Evolutionary conservation across 805 yeast species (phyloP).

Genomic region (Hanseniaspora pseudoguilliermondii): DNA sequence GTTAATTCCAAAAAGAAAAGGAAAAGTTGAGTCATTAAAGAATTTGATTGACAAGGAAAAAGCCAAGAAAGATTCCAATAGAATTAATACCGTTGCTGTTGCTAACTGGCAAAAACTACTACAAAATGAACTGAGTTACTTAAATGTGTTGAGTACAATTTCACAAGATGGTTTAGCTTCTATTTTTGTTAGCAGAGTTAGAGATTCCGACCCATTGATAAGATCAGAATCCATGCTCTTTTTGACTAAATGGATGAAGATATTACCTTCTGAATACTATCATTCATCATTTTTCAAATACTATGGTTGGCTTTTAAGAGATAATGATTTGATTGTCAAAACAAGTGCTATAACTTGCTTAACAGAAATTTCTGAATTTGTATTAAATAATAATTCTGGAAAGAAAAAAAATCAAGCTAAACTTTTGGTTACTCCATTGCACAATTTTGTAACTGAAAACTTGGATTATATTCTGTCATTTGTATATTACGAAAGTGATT

Average conservation of each 20-base stretch:
- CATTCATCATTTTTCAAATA: conserved; percentile 60
- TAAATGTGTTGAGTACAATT: conserved; percentile 40
- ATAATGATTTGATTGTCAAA: conserved; percentile 47
- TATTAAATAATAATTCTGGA: conserved; percentile 9
- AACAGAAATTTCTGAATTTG: conserved; percentile 33
- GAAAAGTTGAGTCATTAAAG: conserved; percentile 29
- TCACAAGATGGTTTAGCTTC: conserved; percentile 54
- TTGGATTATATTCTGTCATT: conserved; percentile 54
- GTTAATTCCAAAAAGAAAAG: conserved; percentile 30
- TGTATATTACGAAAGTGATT: conserved; percentile 42
- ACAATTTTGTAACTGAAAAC: conserved; percentile 69
- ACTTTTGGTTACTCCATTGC: conserved; percentile 43
- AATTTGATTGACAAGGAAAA: conserved; percentile 29
- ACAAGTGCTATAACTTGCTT: conserved; percentile 49
- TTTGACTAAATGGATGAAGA: conserved; percentile 60
- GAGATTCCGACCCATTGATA: conserved; percentile 63
- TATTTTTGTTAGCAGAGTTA: conserved; percentile 61
- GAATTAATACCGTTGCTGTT: conserved; percentile 32
- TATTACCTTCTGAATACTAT: conserved; percentile 56
- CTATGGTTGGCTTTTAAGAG: conserved; percentile 79
- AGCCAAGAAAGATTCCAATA: conserved; percentile 23
- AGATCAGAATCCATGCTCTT: conserved; percentile 55
- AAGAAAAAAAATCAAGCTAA: conserved; percentile 6
- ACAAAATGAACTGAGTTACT: conserved; percentile 34
- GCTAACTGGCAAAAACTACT: conserved; percentile 35